Evolutionary conservation across 1,139 yeast genomes (phyloP), one percentile per base, ranked within the genome.

Genomic region (Candida smagusa): DNA sequence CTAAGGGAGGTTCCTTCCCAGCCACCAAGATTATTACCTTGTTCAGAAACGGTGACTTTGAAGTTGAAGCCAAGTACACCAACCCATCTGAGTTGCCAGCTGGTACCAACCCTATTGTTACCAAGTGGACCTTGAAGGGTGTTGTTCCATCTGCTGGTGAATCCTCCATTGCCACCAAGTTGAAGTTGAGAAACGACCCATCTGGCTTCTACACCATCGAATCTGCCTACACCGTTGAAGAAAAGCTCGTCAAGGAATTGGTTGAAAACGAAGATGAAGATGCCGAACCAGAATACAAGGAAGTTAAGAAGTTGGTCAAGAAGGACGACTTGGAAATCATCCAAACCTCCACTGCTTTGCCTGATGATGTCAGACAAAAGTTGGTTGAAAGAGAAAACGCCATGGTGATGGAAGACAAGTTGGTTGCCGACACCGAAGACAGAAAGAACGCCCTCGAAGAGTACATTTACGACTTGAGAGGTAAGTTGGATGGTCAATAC

Each of bases 341-440:
- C 52, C 69, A 69, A 40, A 74, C 77, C 54, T 68, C 73, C 49
- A 81, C 89, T 46, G 77, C 80, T 41, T 81, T 94, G 44, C 76
- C 89, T 54, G 66, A 84, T 45, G 79, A 74, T 40, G 64, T 63
- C 46, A 77, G 88, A 65, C 73, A 81, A 55, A 66, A 66, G 41
- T 76, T 73, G 53, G 74, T 85, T 48, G 97, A 92, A 75, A 72
- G 73, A 65, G 98, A 92, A 74, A 79, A 81, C 59, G 76, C 85
- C 61, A 71, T 92, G 82, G 76, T 79, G 49, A 79, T 88, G 62
- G 90, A 84, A 61, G 99, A 94, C 72, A 92, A 89, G 74, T 81
- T 92, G 55, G 97, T 92, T 51, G 95, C 95, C 53, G 97, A 92
- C 73, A 94, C 98, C 51, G 98, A 92, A 75, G 97, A 92, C 73